phyloP scores from a whole-genome alignment of 192 early-diverging fungal species.

The Gigaspora rosea region DNA sequence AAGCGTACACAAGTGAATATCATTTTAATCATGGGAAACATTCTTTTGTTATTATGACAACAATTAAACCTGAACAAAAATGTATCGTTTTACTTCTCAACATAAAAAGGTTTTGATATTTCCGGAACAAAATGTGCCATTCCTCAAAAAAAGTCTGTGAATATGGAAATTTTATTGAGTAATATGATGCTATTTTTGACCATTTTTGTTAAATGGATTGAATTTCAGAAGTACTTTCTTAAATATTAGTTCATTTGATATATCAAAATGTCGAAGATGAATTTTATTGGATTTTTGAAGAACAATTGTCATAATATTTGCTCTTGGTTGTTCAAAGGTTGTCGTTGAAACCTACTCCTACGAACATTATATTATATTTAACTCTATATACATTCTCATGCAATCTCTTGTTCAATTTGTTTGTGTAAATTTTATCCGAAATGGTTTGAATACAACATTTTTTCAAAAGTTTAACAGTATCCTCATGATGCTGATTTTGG shows the following conservation, averaged over 20 bases:
- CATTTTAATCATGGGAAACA: too few relatives aligned
- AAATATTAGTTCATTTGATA: background rate
- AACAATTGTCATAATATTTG: slow-evolving; percentile 2
- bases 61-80: background rate
- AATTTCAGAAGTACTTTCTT: background rate
- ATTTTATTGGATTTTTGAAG: background rate
- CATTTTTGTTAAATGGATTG: background rate
- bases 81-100: background rate
- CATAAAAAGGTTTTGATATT: slow-evolving; percentile 2
- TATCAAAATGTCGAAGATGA: background rate
- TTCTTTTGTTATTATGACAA: background rate
- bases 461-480: background rate
- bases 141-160: background rate
- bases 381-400: background rate
- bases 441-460: background rate
- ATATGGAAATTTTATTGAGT: background rate
- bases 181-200: slow-evolving; percentile 2
- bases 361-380: background rate
- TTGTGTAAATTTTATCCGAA: background rate
- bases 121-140: background rate
- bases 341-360: background rate
- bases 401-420: slow-evolving; percentile 25
- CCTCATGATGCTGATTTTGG: slow-evolving; percentile 4
- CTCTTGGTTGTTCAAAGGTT: background rate
- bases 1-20: background rate